Percentiles rank a stretch among this genome's conserved stretches.
These are phyloP conservation scores for Amylocarpus encephaloides DNA, from an alignment of 2,329 filamentous ascomycete genomes.

Conservation along the genomic window DNA sequence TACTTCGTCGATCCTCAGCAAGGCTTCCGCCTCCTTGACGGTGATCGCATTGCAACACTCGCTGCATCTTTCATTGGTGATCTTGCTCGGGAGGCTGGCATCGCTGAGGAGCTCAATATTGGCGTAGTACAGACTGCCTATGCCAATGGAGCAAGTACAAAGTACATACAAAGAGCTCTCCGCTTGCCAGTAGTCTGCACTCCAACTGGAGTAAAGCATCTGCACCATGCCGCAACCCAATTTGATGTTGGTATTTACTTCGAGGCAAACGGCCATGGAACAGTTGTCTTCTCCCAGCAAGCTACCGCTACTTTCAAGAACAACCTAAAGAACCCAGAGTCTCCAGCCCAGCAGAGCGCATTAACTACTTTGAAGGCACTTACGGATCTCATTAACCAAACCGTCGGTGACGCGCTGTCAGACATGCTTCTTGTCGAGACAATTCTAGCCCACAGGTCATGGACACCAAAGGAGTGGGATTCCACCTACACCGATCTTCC, in stretches of 20 bases:
- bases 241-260: conserved; percentile 98
- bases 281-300: conserved; percentile 84
- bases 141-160: conserved; percentile 90
- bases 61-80: conserved; percentile 91
- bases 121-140: conserved; percentile 97
- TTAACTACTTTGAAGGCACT: conserved; percentile 78
- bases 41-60: conserved; percentile 92
- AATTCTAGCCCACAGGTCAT: conserved; percentile 90
- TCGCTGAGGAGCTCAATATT: conserved; percentile 76
- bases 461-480: conserved; percentile 86
- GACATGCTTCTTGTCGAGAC: conserved; percentile 95
- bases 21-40: conserved; percentile 87
- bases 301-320: conserved; percentile 73
- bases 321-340: conserved; percentile 57
- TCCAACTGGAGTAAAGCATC: conserved; percentile 91
- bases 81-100: conserved; percentile 70
- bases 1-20: conserved; percentile 82
- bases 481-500: conserved; percentile 89
- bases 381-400: conserved; percentile 93
- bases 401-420: conserved; percentile 90
- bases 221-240: conserved; percentile 92
- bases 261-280: conserved; percentile 96
- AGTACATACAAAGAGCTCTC: conserved; percentile 82
- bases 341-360: conserved; percentile 84
- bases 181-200: conserved; percentile 89